These are phyloP conservation scores for Schizosaccharomyces pombe DNA, from an alignment of 805 yeast genomes.

Conservation along the genomic window DNA sequence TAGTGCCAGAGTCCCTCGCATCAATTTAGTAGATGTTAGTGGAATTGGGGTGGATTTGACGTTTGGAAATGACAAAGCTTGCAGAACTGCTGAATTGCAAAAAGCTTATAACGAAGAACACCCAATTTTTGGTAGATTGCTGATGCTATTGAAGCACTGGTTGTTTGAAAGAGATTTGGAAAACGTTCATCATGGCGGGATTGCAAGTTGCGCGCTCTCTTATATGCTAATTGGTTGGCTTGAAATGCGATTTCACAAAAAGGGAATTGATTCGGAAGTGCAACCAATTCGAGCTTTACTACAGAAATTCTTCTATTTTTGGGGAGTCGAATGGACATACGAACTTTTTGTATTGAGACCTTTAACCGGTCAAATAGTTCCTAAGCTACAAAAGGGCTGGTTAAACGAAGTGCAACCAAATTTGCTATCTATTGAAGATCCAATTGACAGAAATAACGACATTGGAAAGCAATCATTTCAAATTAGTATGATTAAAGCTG, in stretches of 20 bases:
- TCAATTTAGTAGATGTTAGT: background rate
- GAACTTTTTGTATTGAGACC: background rate
- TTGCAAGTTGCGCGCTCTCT: background rate
- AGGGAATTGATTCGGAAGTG: background rate
- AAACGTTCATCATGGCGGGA: background rate
- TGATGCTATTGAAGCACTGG: background rate
- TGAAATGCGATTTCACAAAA: background rate
- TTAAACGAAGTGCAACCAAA: background rate
- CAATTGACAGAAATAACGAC: background rate
- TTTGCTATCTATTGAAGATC: background rate
- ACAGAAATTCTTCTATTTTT: background rate
- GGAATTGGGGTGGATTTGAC: background rate
- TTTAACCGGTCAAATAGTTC: background rate
- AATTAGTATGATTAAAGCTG: background rate
- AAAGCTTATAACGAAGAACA: background rate
- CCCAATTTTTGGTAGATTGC: background rate
- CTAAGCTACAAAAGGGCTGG: background rate
- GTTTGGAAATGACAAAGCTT: background rate
- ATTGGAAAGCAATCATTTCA: background rate
- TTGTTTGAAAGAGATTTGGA: background rate
- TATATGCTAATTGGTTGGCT: conserved; percentile 1
- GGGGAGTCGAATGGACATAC: background rate
- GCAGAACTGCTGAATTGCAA: background rate
- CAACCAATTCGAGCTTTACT: background rate
- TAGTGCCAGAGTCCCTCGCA: background rate